Conservation (phyloP, 768 basidiomycete species). For the Hypsizygus marmoreus region DNA sequence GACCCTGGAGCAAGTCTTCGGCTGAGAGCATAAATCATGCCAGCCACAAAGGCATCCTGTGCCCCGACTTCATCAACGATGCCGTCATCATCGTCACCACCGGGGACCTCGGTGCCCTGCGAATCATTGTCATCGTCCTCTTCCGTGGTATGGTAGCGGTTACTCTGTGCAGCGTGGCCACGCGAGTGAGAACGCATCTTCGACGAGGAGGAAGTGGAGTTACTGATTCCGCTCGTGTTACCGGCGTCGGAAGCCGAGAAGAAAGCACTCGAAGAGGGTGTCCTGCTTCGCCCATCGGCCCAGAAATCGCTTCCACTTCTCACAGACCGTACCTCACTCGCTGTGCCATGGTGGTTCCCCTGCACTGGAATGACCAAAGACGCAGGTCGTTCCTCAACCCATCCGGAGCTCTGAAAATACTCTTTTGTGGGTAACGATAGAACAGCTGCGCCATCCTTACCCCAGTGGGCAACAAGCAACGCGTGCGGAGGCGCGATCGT, state of each 20-base stretch:
- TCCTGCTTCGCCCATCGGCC: slow-evolving; percentile 60
- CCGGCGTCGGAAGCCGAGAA: slow-evolving; percentile 43
- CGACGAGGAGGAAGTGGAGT: slow-evolving; percentile 24
- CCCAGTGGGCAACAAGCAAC: slow-evolving; percentile 82
- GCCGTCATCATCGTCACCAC: slow-evolving; percentile 37
- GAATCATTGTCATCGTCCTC: slow-evolving; percentile 59
- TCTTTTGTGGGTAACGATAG: slow-evolving; percentile 81
- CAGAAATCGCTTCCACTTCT: slow-evolving; percentile 78
- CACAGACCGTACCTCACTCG: slow-evolving; percentile 43
- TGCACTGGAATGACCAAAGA: slow-evolving; percentile 16
- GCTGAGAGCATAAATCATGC: slow-evolving; percentile 84
- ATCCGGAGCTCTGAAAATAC: slow-evolving; percentile 84
- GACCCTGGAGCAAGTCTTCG: slow-evolving; percentile 69
- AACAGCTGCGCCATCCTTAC: slow-evolving; percentile 76
- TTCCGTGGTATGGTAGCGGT: slow-evolving; percentile 33
- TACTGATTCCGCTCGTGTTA: slow-evolving; percentile 27
- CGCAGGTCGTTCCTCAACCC: slow-evolving; percentile 57
- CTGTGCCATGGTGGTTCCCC: slow-evolving; percentile 16
- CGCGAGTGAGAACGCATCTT: slow-evolving; percentile 17
- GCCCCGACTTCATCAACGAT: slow-evolving; percentile 74
- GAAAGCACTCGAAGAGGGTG: slow-evolving; percentile 52
- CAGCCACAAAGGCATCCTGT: slow-evolving; percentile 82
- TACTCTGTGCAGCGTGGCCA: no score
- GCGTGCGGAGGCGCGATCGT: slow-evolving; percentile 71
- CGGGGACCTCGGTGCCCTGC: slow-evolving; percentile 58